A percentile compares a stretch with the other conserved stretches of the same genome.
phyloP scores from a whole-genome alignment of 805 yeast species.

The Komagataella ulmi region DNA sequence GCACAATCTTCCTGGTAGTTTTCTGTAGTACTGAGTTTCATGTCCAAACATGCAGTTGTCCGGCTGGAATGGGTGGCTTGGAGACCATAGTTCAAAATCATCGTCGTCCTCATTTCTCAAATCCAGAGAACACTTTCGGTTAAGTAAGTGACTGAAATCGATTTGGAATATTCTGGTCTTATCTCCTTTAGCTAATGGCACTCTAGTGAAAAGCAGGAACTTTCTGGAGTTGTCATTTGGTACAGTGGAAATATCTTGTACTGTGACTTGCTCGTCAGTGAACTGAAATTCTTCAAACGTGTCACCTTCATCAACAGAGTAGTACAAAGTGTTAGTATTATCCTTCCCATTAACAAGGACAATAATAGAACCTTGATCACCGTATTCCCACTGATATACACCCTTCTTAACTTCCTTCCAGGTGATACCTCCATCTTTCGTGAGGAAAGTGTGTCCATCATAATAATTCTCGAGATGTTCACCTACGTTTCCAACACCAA shows the following conservation, averaged over 20 bases:
- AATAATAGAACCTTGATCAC: conserved; percentile 81
- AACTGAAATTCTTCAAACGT: conserved; percentile 61
- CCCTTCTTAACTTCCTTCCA: conserved; percentile 74
- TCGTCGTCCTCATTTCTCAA: conserved; percentile 26
- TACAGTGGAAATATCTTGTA: conserved; percentile 69
- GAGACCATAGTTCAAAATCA: conserved; percentile 53
- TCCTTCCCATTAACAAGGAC: conserved; percentile 53
- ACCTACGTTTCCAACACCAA: conserved; percentile 85
- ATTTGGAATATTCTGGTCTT: conserved; percentile 37
- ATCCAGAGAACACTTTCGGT: conserved; percentile 36
- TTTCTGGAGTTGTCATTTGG: conserved; percentile 77
- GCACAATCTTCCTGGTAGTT: conserved; percentile 52
- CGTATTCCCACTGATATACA: conserved; percentile 80
- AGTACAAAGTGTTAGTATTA: conserved; percentile 43
- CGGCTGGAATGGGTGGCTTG: conserved; percentile 37
- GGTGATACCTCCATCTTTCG: conserved; percentile 75
- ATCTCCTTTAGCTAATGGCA: conserved; percentile 31
- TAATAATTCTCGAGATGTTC: conserved; percentile 31
- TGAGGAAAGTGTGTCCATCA: conserved; percentile 41
- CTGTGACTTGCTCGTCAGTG: conserved; percentile 39
- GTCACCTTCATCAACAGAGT: conserved; percentile 67
- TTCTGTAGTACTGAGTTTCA: conserved; percentile 42
- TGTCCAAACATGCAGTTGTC: conserved; percentile 59
- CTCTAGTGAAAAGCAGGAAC: conserved; percentile 50
- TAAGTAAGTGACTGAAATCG: conserved; percentile 39